Percentiles rank a stretch among this genome's conserved stretches.
These are phyloP conservation scores for Themeda triandra DNA, from an alignment of 176 grass and related monocot species.

Conservation along the genomic window DNA sequence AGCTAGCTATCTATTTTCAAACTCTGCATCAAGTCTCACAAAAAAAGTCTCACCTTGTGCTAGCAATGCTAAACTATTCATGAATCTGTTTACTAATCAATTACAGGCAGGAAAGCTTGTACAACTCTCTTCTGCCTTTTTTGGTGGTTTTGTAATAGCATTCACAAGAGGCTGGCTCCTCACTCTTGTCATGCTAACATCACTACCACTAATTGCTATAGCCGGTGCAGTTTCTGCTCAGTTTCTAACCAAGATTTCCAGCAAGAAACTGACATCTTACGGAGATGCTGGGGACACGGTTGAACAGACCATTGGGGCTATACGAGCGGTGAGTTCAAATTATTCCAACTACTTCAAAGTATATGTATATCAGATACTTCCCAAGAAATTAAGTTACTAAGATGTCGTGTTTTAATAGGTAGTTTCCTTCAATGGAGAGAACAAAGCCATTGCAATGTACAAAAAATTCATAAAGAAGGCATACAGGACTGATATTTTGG, in stretches of 20 bases:
- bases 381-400: neutral
- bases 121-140: slow-evolving; percentile 41
- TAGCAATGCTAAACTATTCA: neutral
- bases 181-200: slow-evolving; percentile 65
- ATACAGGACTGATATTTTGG: slow-evolving; percentile 46
- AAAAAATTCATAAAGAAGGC: slow-evolving; percentile 51
- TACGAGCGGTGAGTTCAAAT: slow-evolving; percentile 63
- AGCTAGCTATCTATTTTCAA: neutral
- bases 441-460: slow-evolving; percentile 52
- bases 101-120: slow-evolving; percentile 72
- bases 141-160: slow-evolving; percentile 64
- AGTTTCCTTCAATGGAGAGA: slow-evolving; percentile 66
- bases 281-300: slow-evolving; percentile 64
- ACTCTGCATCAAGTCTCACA: neutral
- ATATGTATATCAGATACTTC: neutral
- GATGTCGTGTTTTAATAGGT: slow-evolving; percentile 31
- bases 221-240: slow-evolving; percentile 40
- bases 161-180: slow-evolving; percentile 74
- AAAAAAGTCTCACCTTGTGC: neutral
- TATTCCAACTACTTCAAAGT: neutral
- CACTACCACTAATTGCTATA: slow-evolving; percentile 46
- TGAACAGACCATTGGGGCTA: slow-evolving; percentile 83
- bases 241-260: slow-evolving; percentile 45
- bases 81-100: neutral
- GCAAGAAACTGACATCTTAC: slow-evolving; percentile 57